Base-by-base conservation (phyloP, 2,329 filamentous ascomycete genomes). In the Neofusicoccum ribis region DNA sequence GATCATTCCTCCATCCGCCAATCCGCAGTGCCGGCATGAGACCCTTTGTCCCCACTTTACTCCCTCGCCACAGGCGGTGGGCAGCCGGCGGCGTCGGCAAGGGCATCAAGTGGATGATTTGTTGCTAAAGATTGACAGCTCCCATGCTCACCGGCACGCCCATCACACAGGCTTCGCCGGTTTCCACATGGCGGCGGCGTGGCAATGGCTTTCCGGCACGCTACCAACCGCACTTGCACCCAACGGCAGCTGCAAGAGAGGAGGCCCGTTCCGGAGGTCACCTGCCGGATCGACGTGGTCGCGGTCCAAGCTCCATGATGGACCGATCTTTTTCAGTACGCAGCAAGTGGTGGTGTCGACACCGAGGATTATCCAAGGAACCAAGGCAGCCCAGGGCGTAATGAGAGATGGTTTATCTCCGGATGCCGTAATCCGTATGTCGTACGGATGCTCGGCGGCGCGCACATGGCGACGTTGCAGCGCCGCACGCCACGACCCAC, bases 1-100 rank as follows among this genome's bases (percentile, higher is more conserved):
- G 54, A 59, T 59, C 54, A 60, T 60, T 47, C 56, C 56, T 47
- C 27, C 20, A 60, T 47, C 56, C 56, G 56, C 56, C 41, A 60
- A 60, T 59, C 54, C 54, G 54, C 54, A 59, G 23, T 23, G 54
- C 54, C 54, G 54, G 41, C 54, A 59, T 36, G 27, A 49, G 56
- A 49, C 56, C 43, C 56, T 60, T 37, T 31, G 41, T 17, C 56
- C 43, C 56, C 56, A 60, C 56, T 46, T 44, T 15, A 60, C 56
- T 60, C 54, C 54, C 41, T 59, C 41, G 54, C 54, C 41, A 59
- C 54, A 44, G 54, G 39, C 54, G 54, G 41, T 60, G 56, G 56
- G 56, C 31, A 60, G 56, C 41, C 47, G 27, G 54, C 54, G 54
- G 54, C 15, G 44, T 44, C 54, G 23, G 41, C 56, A 60, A 36